Evolutionary conservation across 257 asterid species (phyloP), one percentile per base, ranked within the genome.

Genomic region (Anisodus tanguticus): DNA sequence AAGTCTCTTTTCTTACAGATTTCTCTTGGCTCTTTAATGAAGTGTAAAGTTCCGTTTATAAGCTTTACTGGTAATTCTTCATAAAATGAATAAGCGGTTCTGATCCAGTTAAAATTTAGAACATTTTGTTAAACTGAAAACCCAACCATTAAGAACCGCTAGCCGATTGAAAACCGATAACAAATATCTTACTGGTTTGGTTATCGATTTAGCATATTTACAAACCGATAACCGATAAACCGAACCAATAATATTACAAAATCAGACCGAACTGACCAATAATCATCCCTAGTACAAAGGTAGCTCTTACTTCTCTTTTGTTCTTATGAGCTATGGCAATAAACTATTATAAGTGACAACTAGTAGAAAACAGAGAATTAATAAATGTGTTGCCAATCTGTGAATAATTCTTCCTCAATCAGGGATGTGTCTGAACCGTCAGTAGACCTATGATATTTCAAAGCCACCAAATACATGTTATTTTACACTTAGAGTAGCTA

Each of bases 401-500:
- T 19, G 63, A 31, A 53, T 19, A 26, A 3, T 76, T 26, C 2
- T 26, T 53, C 41, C 15, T 76, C 81, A 53, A 26, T 51, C 47
- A 51, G 72, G 72, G 4, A 66, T 66, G 31, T 66, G 5, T 66
- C 31, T 66, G 72, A 31, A 66, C n/a, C n/a, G 11, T 31, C 13
- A 66, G 49, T 26, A 8, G 63, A 26, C 0, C 6, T 7, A 53
- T 26, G 49, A 77, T 77, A 26, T 54, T 77, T 53, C 64, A 22
- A 53, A 76, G 19, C 3, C 47, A 53, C 63, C 63, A 49, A 49
- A 22, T 62, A 0, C 62, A 51, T 51, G 45, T 76, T 77, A 77
- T 77, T 77, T 54, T 77, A 77, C 62, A 51, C 81, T 76, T 53
- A 22, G 64, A 76, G 81, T 53, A 53, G 49, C 81, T 76, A 76